Base-by-base conservation (phyloP, 2,329 filamentous ascomycete species). In the Arthrinium phaeospermum region DNA sequence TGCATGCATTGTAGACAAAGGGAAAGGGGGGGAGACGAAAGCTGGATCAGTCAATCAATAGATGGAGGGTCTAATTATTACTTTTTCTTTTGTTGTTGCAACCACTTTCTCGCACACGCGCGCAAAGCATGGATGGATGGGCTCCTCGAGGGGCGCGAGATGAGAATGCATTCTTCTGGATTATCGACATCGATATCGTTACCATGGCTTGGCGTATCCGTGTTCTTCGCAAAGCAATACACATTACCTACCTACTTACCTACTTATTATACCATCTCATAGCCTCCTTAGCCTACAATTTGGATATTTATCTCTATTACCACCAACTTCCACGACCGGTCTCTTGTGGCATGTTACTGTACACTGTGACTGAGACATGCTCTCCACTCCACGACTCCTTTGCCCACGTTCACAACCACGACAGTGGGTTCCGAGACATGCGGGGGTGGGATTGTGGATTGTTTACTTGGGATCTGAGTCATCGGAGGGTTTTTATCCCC, bases 1-100 rank as follows among this genome's bases (percentile, higher is more conserved):
- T 34, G 51, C 51, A 57, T 61, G 53, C 53, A 61, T 61, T 61
- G 53, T 61, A 61, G 53, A 61, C 53, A 61, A 61, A 37, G 30
- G 53, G 30, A 27, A 30, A 30, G 51, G 51, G 51, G 51, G 46
- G 6, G 3, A 1, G 22, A 19, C 45, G 45, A 45, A 13, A 45
- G 16, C 44, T 19, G 46, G 27, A 57, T 27, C 27, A 30, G 24
- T 14, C 51, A n/a, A 12, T 49, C 24, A 53, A 61, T 61, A 61
- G 53, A 61, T 37, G 53, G 53, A 30, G n/a, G 51, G 53, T 19
- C 34, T 37, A 37, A 37, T 61, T 61, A 13, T 30, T 53, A 16
- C 5, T 34, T 61, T 30, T 61, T 37, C 34, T 53, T 53, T 27
- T 30, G 24, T 53, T 30, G 27, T 22, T 37, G 16, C 53, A 30